These are phyloP conservation scores for Hypoxylon sp. DNA, from an alignment of 2,329 filamentous ascomycete species.

Conservation along the genomic window DNA sequence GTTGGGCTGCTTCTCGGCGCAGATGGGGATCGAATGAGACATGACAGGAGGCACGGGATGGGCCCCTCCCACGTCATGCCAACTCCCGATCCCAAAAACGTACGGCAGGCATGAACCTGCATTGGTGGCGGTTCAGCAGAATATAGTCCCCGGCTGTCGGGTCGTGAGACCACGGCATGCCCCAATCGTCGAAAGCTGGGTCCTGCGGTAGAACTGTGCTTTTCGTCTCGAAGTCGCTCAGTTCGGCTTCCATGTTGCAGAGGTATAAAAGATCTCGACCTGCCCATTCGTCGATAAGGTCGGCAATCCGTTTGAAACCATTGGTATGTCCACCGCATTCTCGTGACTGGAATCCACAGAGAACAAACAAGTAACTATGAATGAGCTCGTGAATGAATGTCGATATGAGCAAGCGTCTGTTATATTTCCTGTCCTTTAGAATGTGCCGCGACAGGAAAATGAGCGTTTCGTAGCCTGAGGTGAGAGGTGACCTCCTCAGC, in stretches of 20 bases:
- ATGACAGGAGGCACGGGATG: slow-evolving; percentile 20
- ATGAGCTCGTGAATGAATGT: slow-evolving; percentile 76
- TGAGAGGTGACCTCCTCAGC: slow-evolving; percentile 59
- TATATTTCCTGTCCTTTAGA: slow-evolving; percentile 66
- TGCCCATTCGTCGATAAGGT: slow-evolving; percentile 71
- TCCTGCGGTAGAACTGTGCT: slow-evolving; percentile 29
- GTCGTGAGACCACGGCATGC: slow-evolving; percentile 44
- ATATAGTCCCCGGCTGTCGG: slow-evolving; percentile 44
- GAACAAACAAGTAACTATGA: slow-evolving; percentile 74
- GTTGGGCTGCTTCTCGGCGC: slow-evolving; percentile 34
- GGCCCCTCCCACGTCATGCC: slow-evolving; percentile 41
- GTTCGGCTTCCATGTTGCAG: slow-evolving; percentile 70
- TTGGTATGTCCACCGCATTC: slow-evolving; percentile 69
- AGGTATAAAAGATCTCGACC: slow-evolving; percentile 66
- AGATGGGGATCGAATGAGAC: slow-evolving; percentile 15
- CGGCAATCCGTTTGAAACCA: slow-evolving; percentile 69
- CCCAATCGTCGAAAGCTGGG: slow-evolving; percentile 42
- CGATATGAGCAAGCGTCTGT: slow-evolving; percentile 70
- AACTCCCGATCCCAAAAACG: slow-evolving; percentile 45
- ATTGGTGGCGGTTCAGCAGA: slow-evolving; percentile 37
- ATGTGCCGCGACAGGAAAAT: slow-evolving; percentile 72
- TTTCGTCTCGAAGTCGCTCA: slow-evolving; percentile 61
- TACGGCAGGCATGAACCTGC: slow-evolving; percentile 41
- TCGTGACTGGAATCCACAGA: slow-evolving; percentile 68
- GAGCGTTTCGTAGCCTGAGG: slow-evolving; percentile 69